Conservation (phyloP, 345 rosid genomes). For the Nasturtium officinale region DNA sequence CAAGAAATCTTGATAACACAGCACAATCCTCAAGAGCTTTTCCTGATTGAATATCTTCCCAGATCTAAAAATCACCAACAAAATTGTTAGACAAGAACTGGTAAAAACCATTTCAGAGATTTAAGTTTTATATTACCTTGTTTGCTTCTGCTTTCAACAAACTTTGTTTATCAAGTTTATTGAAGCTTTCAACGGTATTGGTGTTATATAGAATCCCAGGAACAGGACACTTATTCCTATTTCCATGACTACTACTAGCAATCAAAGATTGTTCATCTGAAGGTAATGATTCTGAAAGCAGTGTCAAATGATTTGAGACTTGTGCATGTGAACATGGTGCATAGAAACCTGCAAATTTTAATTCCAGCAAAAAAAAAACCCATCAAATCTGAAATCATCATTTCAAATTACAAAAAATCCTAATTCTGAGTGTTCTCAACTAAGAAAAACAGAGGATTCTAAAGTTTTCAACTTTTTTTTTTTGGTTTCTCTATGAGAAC, state of each 20-base stretch:
- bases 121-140: conserved; percentile 51
- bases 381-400: neutral
- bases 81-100: neutral
- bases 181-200: conserved; percentile 76
- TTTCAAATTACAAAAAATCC: neutral
- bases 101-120: neutral
- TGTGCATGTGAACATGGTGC: conserved; percentile 89
- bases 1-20: conserved; percentile 68
- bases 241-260: conserved; percentile 48
- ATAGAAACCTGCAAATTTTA: conserved; percentile 44
- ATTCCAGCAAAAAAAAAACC: neutral
- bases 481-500: no score
- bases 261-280: conserved; percentile 47
- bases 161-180: conserved; percentile 61
- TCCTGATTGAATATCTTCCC: conserved; percentile 86
- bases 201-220: conserved; percentile 81
- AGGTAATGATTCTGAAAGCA: conserved; percentile 73
- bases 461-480: neutral
- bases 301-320: conserved; percentile 72
- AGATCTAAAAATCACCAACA: conserved; percentile 57
- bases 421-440: neutral
- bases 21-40: conserved; percentile 74
- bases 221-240: conserved; percentile 75
- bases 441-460: neutral
- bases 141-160: conserved; percentile 68